Conservation (phyloP, 768 basidiomycete genomes). For the Suillus paluster region DNA sequence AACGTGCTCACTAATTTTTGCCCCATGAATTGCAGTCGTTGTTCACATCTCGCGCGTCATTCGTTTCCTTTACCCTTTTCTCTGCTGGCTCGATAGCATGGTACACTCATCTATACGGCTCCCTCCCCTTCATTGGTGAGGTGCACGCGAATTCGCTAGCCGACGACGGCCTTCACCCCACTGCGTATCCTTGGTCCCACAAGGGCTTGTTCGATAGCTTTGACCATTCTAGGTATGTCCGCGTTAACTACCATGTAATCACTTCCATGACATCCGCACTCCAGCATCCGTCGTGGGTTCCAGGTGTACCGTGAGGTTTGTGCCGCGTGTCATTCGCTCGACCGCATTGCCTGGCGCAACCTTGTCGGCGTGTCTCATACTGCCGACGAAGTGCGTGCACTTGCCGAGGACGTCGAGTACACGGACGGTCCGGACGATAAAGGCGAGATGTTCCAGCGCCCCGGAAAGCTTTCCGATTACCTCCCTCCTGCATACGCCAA, state of each 20-base stretch:
- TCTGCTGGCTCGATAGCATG: slow-evolving; percentile 91
- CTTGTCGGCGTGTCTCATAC: slow-evolving; percentile 98
- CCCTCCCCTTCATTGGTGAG: slow-evolving; percentile 86
- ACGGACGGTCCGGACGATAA: slow-evolving; percentile 92
- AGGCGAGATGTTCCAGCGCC: slow-evolving; percentile 98
- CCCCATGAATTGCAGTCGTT: slow-evolving; percentile 58
- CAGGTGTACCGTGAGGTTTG: slow-evolving; percentile 99
- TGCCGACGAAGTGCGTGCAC: slow-evolving; percentile 81
- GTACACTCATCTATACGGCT: slow-evolving; percentile 95
- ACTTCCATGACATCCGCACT: slow-evolving; percentile 12
- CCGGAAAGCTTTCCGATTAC: slow-evolving; percentile 98
- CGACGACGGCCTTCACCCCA: slow-evolving; percentile 93
- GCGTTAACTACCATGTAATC: slow-evolving; percentile 14
- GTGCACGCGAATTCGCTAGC: slow-evolving; percentile 91
- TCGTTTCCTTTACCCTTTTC: slow-evolving; percentile 75
- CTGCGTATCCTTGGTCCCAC: slow-evolving; percentile 90
- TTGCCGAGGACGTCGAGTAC: slow-evolving; percentile 98
- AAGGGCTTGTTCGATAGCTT: slow-evolving; percentile 87
- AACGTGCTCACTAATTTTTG: slow-evolving; percentile 6
- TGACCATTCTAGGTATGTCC: slow-evolving; percentile 90
- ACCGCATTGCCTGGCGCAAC: slow-evolving; percentile 99
- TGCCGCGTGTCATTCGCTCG: slow-evolving; percentile 97
- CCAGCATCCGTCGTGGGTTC: slow-evolving; percentile 92
- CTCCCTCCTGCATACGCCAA: slow-evolving; percentile 95
- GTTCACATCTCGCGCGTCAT: slow-evolving; percentile 70